Evolutionary conservation across 163 green algal genomes (phyloP).

Genomic region (Scenedesmus sp.): DNA sequence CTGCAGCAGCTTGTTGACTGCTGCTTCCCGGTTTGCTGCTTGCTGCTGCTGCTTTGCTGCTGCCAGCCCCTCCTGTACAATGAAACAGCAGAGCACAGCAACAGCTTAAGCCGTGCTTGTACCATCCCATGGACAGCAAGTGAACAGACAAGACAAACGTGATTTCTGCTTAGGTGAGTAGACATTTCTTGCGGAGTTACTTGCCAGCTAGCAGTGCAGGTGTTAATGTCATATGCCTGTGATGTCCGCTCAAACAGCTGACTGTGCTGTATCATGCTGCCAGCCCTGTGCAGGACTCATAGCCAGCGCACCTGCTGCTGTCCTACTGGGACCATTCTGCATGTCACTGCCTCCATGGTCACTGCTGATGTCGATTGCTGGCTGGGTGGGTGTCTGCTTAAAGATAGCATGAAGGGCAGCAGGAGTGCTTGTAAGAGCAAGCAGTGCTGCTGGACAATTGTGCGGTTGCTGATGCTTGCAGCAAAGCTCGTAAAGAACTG

Average conservation of each 20-base stretch:
- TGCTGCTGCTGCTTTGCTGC: not conserved
- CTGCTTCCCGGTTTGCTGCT: slow-evolving; percentile 25
- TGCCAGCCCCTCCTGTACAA: not conserved
- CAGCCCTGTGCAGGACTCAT: not conserved
- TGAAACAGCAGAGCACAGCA: not conserved
- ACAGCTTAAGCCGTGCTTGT: not conserved
- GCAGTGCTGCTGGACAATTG: not conserved
- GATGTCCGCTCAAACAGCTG: not conserved
- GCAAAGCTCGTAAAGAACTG: not conserved
- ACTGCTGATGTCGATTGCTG: not conserved
- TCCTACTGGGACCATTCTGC: not conserved
- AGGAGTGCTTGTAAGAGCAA: not conserved
- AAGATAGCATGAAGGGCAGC: not conserved
- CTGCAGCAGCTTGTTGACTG: slow-evolving; percentile 7
- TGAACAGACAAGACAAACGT: not conserved
- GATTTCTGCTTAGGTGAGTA: not conserved
- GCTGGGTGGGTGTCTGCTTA: not conserved
- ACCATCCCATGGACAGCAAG: not conserved
- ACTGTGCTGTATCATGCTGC: not conserved
- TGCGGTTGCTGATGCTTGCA: not conserved
- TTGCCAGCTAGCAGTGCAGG: no score
- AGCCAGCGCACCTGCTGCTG: not conserved
- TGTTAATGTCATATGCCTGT: no score
- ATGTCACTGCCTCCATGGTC: not conserved
- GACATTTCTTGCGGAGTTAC: no score